Evolutionary conservation across 164 flowering plant species (phyloP).

Genomic region (Umbilicus rupestris): DNA sequence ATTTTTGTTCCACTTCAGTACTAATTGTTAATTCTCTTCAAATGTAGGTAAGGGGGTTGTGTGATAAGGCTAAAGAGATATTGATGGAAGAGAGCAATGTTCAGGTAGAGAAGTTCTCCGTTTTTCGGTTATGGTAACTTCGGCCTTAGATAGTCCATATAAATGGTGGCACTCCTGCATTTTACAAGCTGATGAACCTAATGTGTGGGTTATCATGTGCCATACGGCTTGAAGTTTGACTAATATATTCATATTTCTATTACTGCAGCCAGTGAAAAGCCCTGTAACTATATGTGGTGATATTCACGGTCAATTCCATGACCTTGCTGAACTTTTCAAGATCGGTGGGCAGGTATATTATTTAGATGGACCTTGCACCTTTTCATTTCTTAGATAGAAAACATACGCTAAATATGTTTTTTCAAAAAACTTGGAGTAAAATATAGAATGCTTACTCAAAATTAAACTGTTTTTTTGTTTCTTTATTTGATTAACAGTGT

Average conservation of each 20-base stretch:
- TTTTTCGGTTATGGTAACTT: not conserved
- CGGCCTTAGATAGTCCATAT: no score
- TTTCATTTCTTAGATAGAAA: not conserved
- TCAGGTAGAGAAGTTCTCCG: conserved; percentile 37
- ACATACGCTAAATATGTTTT: not conserved
- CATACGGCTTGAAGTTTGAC: not conserved
- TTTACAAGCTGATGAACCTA: not conserved
- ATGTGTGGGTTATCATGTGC: not conserved
- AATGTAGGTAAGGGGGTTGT: conserved; percentile 58
- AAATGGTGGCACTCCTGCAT: no score
- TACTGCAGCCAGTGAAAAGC: conserved; percentile 85
- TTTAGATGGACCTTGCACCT: not conserved
- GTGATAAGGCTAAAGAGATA: conserved; percentile 91
- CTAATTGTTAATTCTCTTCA: not conserved
- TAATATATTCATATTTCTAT: not conserved
- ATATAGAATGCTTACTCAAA: no score
- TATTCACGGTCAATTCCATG: conserved; percentile 93
- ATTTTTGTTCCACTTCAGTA: not conserved
- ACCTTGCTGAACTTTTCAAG: conserved; percentile 90
- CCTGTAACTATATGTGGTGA: conserved; percentile 95
- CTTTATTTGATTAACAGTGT: conserved; percentile 41
- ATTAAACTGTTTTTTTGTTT: not conserved
- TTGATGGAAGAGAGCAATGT: conserved; percentile 95
- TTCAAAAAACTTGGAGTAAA: no score
- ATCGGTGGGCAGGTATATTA: conserved; percentile 92